Evolutionary conservation across 345 rosid species (phyloP), one percentile per base, ranked within the genome.

Genomic region (Litchi chinensis): DNA sequence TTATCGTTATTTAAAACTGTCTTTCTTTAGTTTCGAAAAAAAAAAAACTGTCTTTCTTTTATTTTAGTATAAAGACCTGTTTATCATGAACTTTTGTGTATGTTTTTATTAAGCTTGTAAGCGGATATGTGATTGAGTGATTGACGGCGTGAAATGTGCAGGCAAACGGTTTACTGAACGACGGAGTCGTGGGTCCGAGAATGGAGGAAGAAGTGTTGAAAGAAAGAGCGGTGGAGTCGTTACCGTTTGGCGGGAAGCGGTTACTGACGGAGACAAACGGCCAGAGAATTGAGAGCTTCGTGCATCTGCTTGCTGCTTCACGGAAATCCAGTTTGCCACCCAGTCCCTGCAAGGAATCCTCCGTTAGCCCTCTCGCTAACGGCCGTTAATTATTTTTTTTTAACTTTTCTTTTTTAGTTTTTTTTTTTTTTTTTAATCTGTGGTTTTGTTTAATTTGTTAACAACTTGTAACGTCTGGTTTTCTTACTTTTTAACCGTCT

Each of bases 161-260:
- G 97, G 95, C 88, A 48, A 90, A 85, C 74, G 92, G 95, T 54
- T 77, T 87, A 86, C 80, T 69, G 65, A 80, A 80, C 80, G 84
- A 82, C 13, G 91, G 82, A 76, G 80, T 71, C 16, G 82, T 82
- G 84, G 86, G 88, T 32, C 80, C 82, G 81, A 79, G 56, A 28
- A 66, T 71, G 84, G 89, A 76, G 82, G 94, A 78, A 71, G 90
- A 88, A 28, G 88, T 92, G 76, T 65, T 96, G 83, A 85, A 86
- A 83, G 94, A 92, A 85, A 92, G 88, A 82, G 97, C 94, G 18
- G 91, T 92, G 8, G 95, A 92, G 87, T 83, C 97, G 87, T 83
- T 93, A 67, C 95, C 98, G 87, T 92, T 96, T 83, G 97, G 97
- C 79, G 92, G 92, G 79, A 94, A 96, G 88, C 91, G 94, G 85